phyloP scores from a whole-genome alignment of 176 grass and related monocot genomes.

The Aegilops speltoides region DNA sequence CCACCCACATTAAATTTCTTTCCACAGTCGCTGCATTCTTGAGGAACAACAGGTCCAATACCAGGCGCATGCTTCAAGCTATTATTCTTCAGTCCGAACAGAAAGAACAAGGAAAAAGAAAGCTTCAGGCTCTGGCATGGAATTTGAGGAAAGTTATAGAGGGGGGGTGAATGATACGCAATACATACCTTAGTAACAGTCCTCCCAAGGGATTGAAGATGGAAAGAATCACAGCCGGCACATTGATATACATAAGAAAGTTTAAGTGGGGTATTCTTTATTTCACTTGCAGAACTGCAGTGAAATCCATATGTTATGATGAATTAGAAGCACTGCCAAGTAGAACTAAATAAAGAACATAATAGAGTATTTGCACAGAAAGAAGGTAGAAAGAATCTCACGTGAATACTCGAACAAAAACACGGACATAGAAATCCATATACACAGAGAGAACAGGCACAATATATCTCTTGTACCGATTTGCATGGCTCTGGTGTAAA shows the following conservation, averaged over 20 bases:
- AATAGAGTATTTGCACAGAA: neutral
- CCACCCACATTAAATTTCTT: slow-evolving; percentile 96
- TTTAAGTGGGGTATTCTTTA: slow-evolving; percentile 92
- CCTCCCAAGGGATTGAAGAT: slow-evolving; percentile 84
- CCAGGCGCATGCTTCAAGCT: slow-evolving; percentile 80
- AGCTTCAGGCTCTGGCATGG: slow-evolving; percentile 8
- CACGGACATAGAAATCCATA: slow-evolving; percentile 98
- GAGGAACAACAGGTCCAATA: slow-evolving; percentile 87
- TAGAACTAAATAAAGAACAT: slow-evolving; percentile 17
- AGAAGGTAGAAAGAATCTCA: slow-evolving; percentile 35
- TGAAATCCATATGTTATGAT: neutral
- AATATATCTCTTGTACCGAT: slow-evolving; percentile 93
- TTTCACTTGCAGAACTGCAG: slow-evolving; percentile 86
- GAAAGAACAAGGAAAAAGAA: slow-evolving; percentile 31
- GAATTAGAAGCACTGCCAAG: slow-evolving; percentile 26
- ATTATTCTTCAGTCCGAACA: slow-evolving; percentile 56
- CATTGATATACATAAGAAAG: slow-evolving; percentile 98
- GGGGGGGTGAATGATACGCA: neutral
- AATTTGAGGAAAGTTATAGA: neutral
- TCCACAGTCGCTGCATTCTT: slow-evolving; percentile 81
- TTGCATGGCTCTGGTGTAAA: slow-evolving; percentile 85
- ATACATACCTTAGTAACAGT: slow-evolving; percentile 67
- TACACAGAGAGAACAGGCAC: slow-evolving; percentile 88
- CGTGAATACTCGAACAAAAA: slow-evolving; percentile 98
- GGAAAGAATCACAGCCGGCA: slow-evolving; percentile 96